Conservation (phyloP, 1,284 basidiomycete species). For the Pyrrhoderma noxium region DNA sequence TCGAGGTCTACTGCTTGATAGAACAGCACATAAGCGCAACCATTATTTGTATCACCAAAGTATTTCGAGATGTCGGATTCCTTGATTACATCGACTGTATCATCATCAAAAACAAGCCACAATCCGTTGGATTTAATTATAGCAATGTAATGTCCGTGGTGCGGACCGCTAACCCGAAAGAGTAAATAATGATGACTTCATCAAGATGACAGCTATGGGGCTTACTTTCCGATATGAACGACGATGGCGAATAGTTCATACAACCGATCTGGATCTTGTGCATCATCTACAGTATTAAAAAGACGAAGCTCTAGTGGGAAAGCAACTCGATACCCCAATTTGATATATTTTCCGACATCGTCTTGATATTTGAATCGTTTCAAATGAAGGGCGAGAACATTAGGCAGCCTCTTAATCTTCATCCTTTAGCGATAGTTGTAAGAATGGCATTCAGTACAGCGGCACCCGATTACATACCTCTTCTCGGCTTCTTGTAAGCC, state of each 20-base stretch:
- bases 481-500: constrained; percentile 97
- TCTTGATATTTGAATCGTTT: constrained; percentile 99
- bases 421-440: constrained; percentile 49
- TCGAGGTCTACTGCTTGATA: constrained; percentile 92
- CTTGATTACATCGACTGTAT: constrained; percentile 81
- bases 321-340: constrained; percentile 91
- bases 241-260: constrained; percentile 96
- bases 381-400: constrained; percentile 89
- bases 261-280: constrained; percentile 79
- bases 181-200: constrained; percentile 12
- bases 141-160: constrained; percentile 97
- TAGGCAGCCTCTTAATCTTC: constrained; percentile 96
- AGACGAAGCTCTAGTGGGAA: constrained; percentile 92
- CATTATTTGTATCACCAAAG: constrained; percentile 86
- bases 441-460: constrained; percentile 12
- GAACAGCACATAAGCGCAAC: constrained; percentile 94
- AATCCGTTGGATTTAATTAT: constrained; percentile 80
- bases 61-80: constrained; percentile 89
- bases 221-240: constrained; percentile 94
- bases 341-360: constrained; percentile 81
- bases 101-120: constrained; percentile 96
- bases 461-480: constrained; percentile 51
- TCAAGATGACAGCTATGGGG: constrained; percentile 21
- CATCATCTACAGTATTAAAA: constrained; percentile 96
- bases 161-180: constrained; percentile 66